Percentiles rank a stretch among this genome's conserved stretches.
Conservation (phyloP, 2,329 filamentous ascomycete genomes). For the Seiridium cupressi region DNA sequence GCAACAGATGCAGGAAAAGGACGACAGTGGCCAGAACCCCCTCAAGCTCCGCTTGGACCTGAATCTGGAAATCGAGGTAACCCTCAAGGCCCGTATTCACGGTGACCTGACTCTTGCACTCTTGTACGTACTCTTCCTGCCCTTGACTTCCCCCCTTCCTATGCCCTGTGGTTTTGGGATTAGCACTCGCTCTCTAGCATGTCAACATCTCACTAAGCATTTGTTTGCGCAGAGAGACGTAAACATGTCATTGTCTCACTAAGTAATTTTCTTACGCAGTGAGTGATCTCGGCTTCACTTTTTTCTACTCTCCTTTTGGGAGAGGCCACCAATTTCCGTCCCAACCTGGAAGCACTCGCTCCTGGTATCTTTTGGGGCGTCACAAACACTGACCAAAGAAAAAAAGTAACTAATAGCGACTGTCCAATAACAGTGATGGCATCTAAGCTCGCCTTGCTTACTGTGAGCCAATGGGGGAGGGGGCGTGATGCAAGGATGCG, state of each 20-base stretch:
- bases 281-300: not conserved
- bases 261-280: slow-evolving; percentile 6
- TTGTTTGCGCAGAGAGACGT: slow-evolving; percentile 10
- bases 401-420: slow-evolving; percentile 15
- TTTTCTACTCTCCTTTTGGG: no score
- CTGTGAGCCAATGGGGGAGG: not conserved
- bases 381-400: not conserved
- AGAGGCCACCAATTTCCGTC: no score
- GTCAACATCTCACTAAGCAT: slow-evolving; percentile 6
- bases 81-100: slow-evolving; percentile 81
- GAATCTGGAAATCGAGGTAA: slow-evolving; percentile 81
- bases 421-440: slow-evolving; percentile 18
- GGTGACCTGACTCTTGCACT: slow-evolving; percentile 78
- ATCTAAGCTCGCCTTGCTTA: slow-evolving; percentile 11
- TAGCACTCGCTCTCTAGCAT: slow-evolving; percentile 4
- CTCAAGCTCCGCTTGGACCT: slow-evolving; percentile 73
- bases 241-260: slow-evolving; percentile 3
- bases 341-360: not conserved
- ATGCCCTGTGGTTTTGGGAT: not conserved
- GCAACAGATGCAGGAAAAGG: slow-evolving; percentile 30
- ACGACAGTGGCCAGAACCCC: slow-evolving; percentile 53
- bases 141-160: not conserved
- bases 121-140: slow-evolving; percentile 39
- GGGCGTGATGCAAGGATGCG: not conserved
- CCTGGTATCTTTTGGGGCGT: not conserved